A percentile compares a stretch with the other conserved stretches of the same genome.
Evolutionary conservation across 768 basidiomycete genomes (phyloP).

Genomic region (Amanita muscaria): DNA sequence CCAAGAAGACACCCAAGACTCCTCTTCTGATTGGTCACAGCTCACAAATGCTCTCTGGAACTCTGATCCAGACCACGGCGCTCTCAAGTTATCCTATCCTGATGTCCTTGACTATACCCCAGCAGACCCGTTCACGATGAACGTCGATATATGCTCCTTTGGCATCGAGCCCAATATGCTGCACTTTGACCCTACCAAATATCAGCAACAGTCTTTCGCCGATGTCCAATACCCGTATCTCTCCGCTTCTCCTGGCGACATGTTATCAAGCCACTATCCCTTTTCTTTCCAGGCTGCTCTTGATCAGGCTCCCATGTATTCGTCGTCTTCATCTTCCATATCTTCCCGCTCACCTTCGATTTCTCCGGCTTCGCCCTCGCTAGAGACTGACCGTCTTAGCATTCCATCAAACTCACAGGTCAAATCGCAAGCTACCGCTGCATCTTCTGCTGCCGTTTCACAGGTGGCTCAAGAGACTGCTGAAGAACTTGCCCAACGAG

Average conservation of each 20-base stretch:
- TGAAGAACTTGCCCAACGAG: conserved; percentile 38
- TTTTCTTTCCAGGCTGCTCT: conserved; percentile 31
- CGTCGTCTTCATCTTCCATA: conserved; percentile 13
- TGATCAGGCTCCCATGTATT: conserved; percentile 13
- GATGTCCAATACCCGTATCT: conserved; percentile 9
- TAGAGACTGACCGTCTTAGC: conserved; percentile 37
- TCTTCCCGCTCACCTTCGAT: conserved; percentile 21
- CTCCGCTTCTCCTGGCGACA: conserved; percentile 13
- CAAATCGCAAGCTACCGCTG: conserved; percentile 18
- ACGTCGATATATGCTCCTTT: conserved; percentile 55
- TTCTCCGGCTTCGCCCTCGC: conserved; percentile 18
- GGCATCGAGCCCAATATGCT: conserved; percentile 58
- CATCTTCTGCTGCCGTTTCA: conserved; percentile 12
- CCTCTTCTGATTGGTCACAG: conserved; percentile 45
- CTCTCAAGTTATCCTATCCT: conserved; percentile 22
- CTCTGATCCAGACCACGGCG: conserved; percentile 16
- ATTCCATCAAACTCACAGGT: conserved; percentile 45
- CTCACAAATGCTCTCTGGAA: conserved; percentile 44
- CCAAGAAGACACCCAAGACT: conserved; percentile 22
- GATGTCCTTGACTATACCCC: conserved; percentile 41
- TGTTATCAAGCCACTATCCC: conserved; percentile 24
- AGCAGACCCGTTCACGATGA: too few relatives aligned
- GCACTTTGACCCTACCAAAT: conserved; percentile 34
- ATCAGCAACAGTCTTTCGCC: conserved; percentile 11
- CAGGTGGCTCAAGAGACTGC: conserved; percentile 21